These are phyloP conservation scores for Eucalyptus cladocalyx DNA, from an alignment of 345 rosid genomes.

Conservation along the genomic window DNA sequence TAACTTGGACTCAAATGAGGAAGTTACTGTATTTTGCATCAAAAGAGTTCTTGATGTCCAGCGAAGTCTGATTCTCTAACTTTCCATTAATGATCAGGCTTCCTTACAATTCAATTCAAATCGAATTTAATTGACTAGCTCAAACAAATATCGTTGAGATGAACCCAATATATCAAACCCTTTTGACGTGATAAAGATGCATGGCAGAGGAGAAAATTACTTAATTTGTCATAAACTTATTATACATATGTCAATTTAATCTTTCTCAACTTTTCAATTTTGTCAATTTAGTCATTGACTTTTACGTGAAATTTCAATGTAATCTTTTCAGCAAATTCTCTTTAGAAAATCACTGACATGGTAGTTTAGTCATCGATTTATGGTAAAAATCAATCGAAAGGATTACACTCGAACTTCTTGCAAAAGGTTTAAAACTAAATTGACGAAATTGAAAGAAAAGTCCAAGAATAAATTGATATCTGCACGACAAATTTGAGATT, in stretches of 20 bases:
- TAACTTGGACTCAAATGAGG: not conserved
- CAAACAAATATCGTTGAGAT: not conserved
- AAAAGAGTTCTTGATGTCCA: not conserved
- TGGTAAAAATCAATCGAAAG: fast-evolving
- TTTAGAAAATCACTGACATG: fast-evolving
- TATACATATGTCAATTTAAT: fast-evolving
- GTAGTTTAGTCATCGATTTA: not conserved
- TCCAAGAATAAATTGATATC: fast-evolving
- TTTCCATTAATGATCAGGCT: not conserved
- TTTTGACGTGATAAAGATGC: not conserved
- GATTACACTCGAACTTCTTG: not conserved
- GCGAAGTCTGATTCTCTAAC: not conserved
- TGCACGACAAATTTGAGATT: not conserved
- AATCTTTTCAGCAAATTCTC: fast-evolving
- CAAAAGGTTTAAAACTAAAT: not conserved
- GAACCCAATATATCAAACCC: not conserved
- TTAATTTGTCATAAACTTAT: not conserved
- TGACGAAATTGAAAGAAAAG: not conserved
- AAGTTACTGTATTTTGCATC: not conserved
- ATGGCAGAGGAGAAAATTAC: not conserved
- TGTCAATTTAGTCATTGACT: not conserved
- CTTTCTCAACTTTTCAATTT: not conserved
- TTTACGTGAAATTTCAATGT: not conserved
- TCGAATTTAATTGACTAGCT: not conserved
- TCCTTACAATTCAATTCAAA: not conserved